These are phyloP conservation scores for Pichia sp. DNA, from an alignment of 1,139 yeast species.

Conservation along the genomic window DNA sequence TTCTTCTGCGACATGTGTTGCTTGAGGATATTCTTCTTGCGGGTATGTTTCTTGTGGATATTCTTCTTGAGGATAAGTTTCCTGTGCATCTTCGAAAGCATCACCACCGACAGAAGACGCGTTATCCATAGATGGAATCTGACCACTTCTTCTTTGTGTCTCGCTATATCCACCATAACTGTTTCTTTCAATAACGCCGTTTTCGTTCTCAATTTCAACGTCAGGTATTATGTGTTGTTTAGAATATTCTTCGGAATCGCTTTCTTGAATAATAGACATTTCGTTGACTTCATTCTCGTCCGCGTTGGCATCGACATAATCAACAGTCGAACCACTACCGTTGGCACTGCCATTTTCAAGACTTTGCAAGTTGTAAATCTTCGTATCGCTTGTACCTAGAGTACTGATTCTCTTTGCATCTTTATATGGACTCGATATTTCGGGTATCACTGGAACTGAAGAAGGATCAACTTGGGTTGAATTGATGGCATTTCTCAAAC, in stretches of 20 bases:
- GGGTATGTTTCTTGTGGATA: too few species aligned
- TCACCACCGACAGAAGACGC: too few species aligned
- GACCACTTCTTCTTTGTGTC: too few species aligned
- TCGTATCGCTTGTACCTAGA: constrained; percentile 30
- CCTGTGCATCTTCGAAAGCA: too few species aligned
- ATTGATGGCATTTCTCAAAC: constrained; percentile 4
- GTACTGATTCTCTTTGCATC: constrained; percentile 27
- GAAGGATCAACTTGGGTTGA: not conserved
- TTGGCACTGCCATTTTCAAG: constrained; percentile 4
- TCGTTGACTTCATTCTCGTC: constrained; percentile 15
- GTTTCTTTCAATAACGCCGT: too few species aligned
- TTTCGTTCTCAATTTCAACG: too few species aligned
- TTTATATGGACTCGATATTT: constrained; percentile 1
- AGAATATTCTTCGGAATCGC: constrained; percentile 15
- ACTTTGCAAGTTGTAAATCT: constrained; percentile 29
- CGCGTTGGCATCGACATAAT: not conserved
- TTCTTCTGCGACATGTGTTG: constrained; percentile 9
- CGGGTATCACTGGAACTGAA: constrained; percentile 5
- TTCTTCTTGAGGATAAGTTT: too few species aligned
- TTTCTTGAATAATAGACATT: constrained; percentile 32
- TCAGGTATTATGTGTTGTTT: too few species aligned
- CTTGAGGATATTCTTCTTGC: too few species aligned
- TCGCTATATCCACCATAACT: too few species aligned
- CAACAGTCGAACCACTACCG: not conserved
- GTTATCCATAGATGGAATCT: too few species aligned